Evolutionary conservation across 1,284 basidiomycete genomes (phyloP).

Genomic region (Uromyces viciae-fabae): DNA sequence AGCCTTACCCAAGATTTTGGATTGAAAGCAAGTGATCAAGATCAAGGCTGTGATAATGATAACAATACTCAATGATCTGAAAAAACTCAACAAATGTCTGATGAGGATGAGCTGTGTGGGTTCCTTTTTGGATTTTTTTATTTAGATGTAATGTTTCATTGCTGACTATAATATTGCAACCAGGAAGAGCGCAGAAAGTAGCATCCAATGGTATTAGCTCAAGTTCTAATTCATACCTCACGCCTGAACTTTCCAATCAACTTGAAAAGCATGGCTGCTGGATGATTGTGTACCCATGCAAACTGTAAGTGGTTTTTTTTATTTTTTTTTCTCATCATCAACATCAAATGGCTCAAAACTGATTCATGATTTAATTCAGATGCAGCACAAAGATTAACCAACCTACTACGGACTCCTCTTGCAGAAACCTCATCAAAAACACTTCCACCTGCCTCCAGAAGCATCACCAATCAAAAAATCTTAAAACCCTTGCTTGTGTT

Average conservation of each 20-base stretch:
- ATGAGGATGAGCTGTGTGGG: neutral
- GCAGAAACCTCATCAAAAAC: neutral
- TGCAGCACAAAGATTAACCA: neutral
- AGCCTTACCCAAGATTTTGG: too few relatives aligned
- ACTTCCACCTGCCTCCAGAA: neutral
- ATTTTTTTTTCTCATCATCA: neutral
- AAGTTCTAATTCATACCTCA: neutral
- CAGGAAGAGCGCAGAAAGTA: neutral
- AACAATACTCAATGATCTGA: too few relatives aligned
- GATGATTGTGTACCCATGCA: neutral
- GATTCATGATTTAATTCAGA: neutral
- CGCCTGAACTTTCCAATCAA: neutral
- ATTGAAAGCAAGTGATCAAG: too few relatives aligned
- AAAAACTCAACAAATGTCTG: too few relatives aligned
- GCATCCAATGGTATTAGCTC: neutral
- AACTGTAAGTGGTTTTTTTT: neutral
- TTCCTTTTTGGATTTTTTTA: neutral
- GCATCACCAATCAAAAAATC: neutral
- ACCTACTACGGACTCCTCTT: neutral
- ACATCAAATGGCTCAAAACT: too few relatives aligned
- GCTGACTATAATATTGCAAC: neutral
- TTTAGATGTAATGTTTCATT: neutral
- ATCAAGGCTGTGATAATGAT: too few relatives aligned
- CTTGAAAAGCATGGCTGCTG: too few relatives aligned
- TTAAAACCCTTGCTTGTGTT: neutral